These are phyloP conservation scores for Oxytropis ochrocephala DNA, from an alignment of 306 rosid species.

Conservation along the genomic window DNA sequence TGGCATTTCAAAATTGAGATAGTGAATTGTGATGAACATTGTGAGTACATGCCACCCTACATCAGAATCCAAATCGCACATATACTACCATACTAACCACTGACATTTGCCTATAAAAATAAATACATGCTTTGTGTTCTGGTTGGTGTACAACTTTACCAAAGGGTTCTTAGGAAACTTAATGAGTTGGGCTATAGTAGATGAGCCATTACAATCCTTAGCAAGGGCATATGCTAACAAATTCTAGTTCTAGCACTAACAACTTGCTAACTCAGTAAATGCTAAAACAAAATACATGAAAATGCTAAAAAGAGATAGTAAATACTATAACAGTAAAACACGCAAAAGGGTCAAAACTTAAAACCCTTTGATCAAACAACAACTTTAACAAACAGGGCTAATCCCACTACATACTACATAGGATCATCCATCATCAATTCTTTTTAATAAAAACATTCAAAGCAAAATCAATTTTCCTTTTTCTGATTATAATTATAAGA, in stretches of 20 bases:
- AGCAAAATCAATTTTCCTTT: background rate
- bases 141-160: conserved; percentile 50
- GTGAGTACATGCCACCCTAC: no score
- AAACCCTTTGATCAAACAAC: background rate
- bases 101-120: no score
- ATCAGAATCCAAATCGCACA: no score
- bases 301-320: no score
- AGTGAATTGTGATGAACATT: no score
- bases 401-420: background rate
- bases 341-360: background rate
- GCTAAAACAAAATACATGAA: no score
- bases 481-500: background rate
- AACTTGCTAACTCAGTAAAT: no score
- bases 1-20: no score
- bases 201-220: no score
- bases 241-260: no score
- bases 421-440: background rate
- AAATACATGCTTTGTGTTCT: conserved; percentile 66
- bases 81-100: background rate
- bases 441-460: background rate
- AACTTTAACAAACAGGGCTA: background rate
- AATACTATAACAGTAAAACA: conserved; percentile 14
- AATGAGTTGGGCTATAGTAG: conserved; percentile 31
- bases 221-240: no score
- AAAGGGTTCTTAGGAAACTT: conserved; percentile 74